A percentile compares a stretch with the other conserved stretches of the same genome.
phyloP scores from a whole-genome alignment of 139 green algal species.

The Tetradesmus lagerheimii region DNA sequence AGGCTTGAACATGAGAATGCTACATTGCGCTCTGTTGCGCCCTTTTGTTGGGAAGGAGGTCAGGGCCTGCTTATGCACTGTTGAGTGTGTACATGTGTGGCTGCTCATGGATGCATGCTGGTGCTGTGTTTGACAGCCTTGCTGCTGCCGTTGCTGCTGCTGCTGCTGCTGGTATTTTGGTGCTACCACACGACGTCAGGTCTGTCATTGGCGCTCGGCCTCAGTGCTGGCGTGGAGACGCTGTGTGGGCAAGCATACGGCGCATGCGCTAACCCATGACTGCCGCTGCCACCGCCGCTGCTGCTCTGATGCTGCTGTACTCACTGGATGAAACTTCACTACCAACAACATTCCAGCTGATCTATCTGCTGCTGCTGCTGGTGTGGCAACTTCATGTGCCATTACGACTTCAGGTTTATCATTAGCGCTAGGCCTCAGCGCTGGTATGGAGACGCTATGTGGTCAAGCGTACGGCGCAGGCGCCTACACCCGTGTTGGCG shows the following conservation, averaged over 20 bases:
- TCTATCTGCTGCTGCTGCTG: constrained; percentile 62
- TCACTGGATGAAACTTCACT: too few species aligned
- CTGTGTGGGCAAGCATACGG: constrained; percentile 61
- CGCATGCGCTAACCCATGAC: neutral
- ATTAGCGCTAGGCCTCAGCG: constrained; percentile 64
- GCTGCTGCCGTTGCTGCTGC: constrained; percentile 39
- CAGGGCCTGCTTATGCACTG: too few species aligned
- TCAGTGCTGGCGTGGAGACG: constrained; percentile 79
- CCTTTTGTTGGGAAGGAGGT: too few species aligned
- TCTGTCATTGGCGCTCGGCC: constrained; percentile 64
- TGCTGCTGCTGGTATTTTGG: neutral
- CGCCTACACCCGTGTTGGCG: constrained; percentile 71
- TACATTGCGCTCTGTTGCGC: too few species aligned
- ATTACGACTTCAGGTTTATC: constrained; percentile 45
- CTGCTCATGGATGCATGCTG: neutral
- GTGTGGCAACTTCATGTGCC: constrained; percentile 55
- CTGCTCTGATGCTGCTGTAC: constrained; percentile 56
- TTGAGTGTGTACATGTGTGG: too few species aligned
- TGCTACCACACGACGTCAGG: constrained; percentile 25
- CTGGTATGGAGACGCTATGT: constrained; percentile 82
- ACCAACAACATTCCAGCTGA: too few species aligned
- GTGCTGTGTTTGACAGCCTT: constrained; percentile 58
- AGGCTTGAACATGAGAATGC: too few species aligned
- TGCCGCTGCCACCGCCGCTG: too few species aligned
- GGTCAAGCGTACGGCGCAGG: constrained; percentile 77